Evolutionary conservation across 176 grass and related monocot species (phyloP).

Genomic region (Eleusine indica): DNA sequence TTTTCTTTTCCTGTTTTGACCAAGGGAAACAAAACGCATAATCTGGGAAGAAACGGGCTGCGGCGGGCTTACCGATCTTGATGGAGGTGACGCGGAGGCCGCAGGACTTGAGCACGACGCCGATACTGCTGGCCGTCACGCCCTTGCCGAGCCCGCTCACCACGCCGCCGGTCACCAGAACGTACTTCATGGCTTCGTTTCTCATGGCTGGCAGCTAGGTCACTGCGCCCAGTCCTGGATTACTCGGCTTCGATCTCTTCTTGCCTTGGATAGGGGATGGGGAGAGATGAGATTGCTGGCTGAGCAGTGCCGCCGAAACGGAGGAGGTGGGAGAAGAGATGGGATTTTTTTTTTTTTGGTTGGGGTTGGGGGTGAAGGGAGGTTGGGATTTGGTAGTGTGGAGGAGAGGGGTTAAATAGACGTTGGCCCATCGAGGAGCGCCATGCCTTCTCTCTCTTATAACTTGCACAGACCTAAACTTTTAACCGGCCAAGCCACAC

Average conservation of each 20-base stretch:
- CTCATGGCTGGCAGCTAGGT: neutral
- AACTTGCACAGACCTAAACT: neutral
- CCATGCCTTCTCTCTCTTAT: neutral
- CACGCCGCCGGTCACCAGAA: slow-evolving; percentile 92
- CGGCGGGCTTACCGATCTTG: slow-evolving; percentile 77
- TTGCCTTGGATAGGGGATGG: neutral
- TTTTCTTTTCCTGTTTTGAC: slow-evolving; percentile 9
- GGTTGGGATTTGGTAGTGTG: slow-evolving; percentile 22
- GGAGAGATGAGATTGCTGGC: neutral
- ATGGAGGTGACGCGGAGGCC: slow-evolving; percentile 91
- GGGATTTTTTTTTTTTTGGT: slow-evolving; percentile 9
- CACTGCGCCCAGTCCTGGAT: neutral
- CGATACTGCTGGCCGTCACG: slow-evolving; percentile 94
- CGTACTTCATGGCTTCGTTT: slow-evolving; percentile 74
- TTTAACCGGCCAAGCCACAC: neutral
- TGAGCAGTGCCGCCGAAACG: neutral
- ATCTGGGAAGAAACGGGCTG: slow-evolving; percentile 8
- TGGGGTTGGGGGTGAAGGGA: neutral
- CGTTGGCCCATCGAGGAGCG: neutral
- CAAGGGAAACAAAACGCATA: neutral
- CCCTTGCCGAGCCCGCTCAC: slow-evolving; percentile 94
- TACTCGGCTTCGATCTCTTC: neutral
- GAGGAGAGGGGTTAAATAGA: slow-evolving; percentile 39
- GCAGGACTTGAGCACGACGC: slow-evolving; percentile 79
- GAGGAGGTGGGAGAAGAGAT: neutral